Evolutionary conservation across 805 yeast genomes (phyloP).

Genomic region (Clavispora phyllophila): DNA sequence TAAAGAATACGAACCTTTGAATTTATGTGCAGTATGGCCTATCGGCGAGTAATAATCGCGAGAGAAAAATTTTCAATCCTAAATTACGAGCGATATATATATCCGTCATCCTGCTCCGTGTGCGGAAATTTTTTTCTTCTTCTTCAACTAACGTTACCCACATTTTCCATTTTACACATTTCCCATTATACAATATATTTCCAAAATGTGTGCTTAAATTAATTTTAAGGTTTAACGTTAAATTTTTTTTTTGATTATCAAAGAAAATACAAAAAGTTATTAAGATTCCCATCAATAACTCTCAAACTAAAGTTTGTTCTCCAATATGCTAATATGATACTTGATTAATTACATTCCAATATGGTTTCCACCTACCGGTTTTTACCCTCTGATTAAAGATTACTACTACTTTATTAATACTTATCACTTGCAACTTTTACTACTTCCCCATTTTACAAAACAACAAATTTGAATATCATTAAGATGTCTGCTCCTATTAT

Average conservation of each 20-base stretch:
- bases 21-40: too few relatives aligned
- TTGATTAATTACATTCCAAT: slow-evolving; percentile 21
- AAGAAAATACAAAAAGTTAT: slow-evolving; percentile 17
- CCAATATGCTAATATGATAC: slow-evolving; percentile 30
- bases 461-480: slow-evolving; percentile 13
- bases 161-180: slow-evolving; percentile 3
- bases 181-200: slow-evolving; percentile 2
- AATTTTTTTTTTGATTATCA: slow-evolving; percentile 13
- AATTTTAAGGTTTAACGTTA: slow-evolving; percentile 16
- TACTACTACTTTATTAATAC: slow-evolving; percentile 3
- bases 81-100: slow-evolving; percentile 5
- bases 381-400: slow-evolving; percentile 1
- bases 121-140: not conserved
- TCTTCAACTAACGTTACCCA: slow-evolving; percentile 4
- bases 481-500: slow-evolving; percentile 16
- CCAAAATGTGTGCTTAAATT: slow-evolving; percentile 36
- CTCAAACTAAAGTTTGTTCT: slow-evolving; percentile 14
- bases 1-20: too few relatives aligned
- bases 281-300: slow-evolving; percentile 21
- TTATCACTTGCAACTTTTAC: slow-evolving; percentile 10
- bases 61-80: slow-evolving; percentile 10
- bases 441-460: slow-evolving; percentile 15
- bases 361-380: slow-evolving; percentile 28
- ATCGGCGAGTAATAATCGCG: not conserved
- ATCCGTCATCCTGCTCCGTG: slow-evolving; percentile 3